Evolutionary conservation across 495 filamentous ascomycete genomes (phyloP).

Genomic region (Neurospora discreta): DNA sequence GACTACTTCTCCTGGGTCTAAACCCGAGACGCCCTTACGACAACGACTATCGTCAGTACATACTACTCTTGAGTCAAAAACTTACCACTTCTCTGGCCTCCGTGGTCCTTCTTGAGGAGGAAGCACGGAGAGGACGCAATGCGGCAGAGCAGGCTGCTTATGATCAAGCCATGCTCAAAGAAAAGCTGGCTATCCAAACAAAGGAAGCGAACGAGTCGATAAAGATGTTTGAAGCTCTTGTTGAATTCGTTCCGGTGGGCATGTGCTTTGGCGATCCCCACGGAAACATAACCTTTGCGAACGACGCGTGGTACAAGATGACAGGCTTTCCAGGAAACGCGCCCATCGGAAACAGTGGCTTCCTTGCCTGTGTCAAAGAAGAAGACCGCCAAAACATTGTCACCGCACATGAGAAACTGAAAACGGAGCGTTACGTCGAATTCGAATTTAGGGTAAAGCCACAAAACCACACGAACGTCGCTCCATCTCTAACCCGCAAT

Average conservation of each 20-base stretch:
- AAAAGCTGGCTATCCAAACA: conserved; percentile 48
- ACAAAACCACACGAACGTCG: conserved; percentile 11
- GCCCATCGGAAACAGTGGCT: conserved; percentile 19
- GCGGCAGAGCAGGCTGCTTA: conserved; percentile 49
- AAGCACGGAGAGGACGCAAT: conserved; percentile 45
- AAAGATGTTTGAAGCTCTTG: conserved; percentile 53
- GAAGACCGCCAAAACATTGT: conserved; percentile 26
- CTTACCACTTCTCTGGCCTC: conserved; percentile 53
- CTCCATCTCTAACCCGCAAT: conserved; percentile 18
- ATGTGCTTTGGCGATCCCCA: conserved; percentile 52
- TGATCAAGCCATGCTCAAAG: conserved; percentile 47
- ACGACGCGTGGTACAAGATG: conserved; percentile 49
- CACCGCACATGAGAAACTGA: conserved; percentile 25
- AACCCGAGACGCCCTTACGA: conserved; percentile 56
- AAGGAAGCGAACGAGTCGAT: conserved; percentile 53
- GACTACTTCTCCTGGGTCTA: conserved; percentile 48
- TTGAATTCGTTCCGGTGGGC: conserved; percentile 56
- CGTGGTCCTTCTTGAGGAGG: conserved; percentile 54
- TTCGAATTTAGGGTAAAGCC: conserved; percentile 32
- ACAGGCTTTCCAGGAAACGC: conserved; percentile 18
- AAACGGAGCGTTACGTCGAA: conserved; percentile 19
- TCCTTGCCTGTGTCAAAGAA: conserved; percentile 29
- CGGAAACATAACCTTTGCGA: conserved; percentile 51
- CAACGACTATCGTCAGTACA: conserved; percentile 54
- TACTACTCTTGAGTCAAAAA: conserved; percentile 50